Conservation (phyloP, 768 basidiomycete species). For the Boletus subcaerulescens region DNA sequence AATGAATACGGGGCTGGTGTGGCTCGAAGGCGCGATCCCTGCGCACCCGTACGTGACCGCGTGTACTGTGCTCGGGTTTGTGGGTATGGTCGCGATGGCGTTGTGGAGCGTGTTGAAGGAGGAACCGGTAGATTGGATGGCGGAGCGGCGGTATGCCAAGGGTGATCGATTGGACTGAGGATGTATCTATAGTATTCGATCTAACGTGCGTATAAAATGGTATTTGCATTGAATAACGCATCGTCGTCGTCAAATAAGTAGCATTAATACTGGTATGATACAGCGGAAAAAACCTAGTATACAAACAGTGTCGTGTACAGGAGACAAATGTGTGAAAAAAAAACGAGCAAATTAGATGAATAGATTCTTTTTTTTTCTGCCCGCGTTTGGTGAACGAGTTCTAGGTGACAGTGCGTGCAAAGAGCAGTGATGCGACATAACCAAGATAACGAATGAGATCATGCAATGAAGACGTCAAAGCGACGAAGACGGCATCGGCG, state of each 20-base stretch:
- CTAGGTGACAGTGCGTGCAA: too few relatives aligned
- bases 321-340: too few relatives aligned
- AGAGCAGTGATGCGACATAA: background rate
- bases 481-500: background rate
- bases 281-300: too few relatives aligned
- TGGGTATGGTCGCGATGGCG: constrained; percentile 6
- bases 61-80: constrained; percentile 5
- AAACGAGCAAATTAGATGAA: too few relatives aligned
- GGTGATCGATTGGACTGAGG: constrained; percentile 20
- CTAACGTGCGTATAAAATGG: too few relatives aligned
- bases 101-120: constrained; percentile 17
- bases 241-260: too few relatives aligned
- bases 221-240: too few relatives aligned
- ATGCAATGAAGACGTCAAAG: background rate
- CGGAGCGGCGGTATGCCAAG: constrained; percentile 19
- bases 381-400: too few relatives aligned
- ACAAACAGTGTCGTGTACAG: too few relatives aligned
- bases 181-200: too few relatives aligned
- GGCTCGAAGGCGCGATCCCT: constrained; percentile 5
- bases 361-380: too few relatives aligned
- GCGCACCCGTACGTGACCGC: constrained; percentile 22
- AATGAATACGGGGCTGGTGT: constrained; percentile 7
- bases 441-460: background rate
- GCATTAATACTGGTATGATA: too few relatives aligned
- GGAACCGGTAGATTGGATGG: constrained; percentile 10